A percentile compares a stretch with the other conserved stretches of the same genome.
phyloP scores from a whole-genome alignment of 2,329 filamentous ascomycete genomes.

The Diaporthe australafricana region DNA sequence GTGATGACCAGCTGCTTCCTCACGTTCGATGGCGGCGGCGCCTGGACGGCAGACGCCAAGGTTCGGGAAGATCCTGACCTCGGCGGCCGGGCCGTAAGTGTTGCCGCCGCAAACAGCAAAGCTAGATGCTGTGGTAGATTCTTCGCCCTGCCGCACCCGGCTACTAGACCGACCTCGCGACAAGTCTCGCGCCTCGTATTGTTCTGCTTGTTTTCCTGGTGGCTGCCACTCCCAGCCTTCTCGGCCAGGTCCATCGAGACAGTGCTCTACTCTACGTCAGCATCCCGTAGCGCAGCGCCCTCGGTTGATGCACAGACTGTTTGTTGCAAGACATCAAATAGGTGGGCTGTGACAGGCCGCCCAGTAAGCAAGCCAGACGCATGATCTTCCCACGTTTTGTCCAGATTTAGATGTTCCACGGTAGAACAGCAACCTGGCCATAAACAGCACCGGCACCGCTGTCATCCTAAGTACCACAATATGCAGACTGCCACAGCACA shows the following conservation, averaged over 20 bases:
- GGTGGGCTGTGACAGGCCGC: neutral
- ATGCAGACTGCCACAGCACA: neutral
- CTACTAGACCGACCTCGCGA: neutral
- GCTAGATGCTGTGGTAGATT: neutral
- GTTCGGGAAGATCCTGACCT: slow-evolving; percentile 23
- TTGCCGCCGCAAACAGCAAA: slow-evolving; percentile 10
- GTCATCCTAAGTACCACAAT: neutral
- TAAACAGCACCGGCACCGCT: neutral
- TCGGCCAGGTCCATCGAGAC: slow-evolving; percentile 6
- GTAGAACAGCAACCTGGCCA: neutral
- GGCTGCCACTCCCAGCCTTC: slow-evolving; percentile 10
- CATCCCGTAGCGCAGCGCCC: neutral
- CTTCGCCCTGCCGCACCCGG: neutral
- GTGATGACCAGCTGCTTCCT: slow-evolving; percentile 13
- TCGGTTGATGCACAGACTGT: slow-evolving; percentile 10
- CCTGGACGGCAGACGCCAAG: slow-evolving; percentile 21
- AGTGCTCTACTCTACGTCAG: slow-evolving; percentile 15
- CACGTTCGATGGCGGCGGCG: slow-evolving; percentile 1
- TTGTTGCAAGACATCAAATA: slow-evolving; percentile 14
- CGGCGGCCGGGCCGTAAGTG: slow-evolving; percentile 23
- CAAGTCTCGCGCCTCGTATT: slow-evolving; percentile 18
- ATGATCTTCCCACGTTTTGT: slow-evolving; percentile 24
- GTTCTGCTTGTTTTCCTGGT: neutral
- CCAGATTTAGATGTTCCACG: slow-evolving; percentile 21
- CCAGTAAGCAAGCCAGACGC: slow-evolving; percentile 12